Evolutionary conservation across 257 asterid genomes (phyloP).

Genomic region (Parsonsia alboflavescens): DNA sequence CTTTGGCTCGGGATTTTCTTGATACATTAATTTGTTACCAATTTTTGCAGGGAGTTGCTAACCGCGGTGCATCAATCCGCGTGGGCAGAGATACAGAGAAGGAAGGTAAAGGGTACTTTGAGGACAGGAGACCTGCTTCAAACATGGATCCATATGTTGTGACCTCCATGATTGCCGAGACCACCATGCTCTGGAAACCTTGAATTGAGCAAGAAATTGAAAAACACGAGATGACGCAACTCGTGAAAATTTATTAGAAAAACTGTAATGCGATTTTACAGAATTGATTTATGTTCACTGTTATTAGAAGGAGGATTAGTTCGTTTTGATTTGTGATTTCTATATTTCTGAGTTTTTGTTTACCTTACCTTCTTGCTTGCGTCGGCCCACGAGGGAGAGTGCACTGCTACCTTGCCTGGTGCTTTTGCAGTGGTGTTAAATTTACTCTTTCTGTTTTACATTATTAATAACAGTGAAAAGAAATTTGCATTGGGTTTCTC

Average conservation of each 20-base stretch:
- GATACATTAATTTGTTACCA: background rate
- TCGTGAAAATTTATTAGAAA: background rate
- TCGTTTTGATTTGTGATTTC: background rate
- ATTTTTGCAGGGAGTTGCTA: slow-evolving; percentile 71
- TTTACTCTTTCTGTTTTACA: background rate
- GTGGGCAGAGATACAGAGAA: slow-evolving; percentile 92
- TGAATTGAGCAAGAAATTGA: slow-evolving; percentile 6
- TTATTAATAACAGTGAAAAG: background rate
- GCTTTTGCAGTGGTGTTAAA: slow-evolving; percentile 1
- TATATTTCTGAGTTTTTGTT: background rate
- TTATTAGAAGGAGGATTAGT: background rate
- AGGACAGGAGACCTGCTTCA: slow-evolving; percentile 92
- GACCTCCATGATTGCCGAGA: slow-evolving; percentile 91
- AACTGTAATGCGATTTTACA: background rate
- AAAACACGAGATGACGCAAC: background rate
- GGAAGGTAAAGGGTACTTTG: slow-evolving; percentile 92
- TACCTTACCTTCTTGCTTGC: background rate
- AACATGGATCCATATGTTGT: slow-evolving; percentile 94
- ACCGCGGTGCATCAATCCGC: slow-evolving; percentile 87
- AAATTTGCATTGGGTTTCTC: background rate
- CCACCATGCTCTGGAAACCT: slow-evolving; percentile 62
- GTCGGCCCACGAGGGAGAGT: slow-evolving; percentile 3
- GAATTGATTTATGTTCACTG: too few species aligned
- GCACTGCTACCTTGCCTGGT: background rate
- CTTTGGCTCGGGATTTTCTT: background rate